These are phyloP conservation scores for Madurella fahalii DNA, from an alignment of 2,329 filamentous ascomycete species.

Conservation along the genomic window DNA sequence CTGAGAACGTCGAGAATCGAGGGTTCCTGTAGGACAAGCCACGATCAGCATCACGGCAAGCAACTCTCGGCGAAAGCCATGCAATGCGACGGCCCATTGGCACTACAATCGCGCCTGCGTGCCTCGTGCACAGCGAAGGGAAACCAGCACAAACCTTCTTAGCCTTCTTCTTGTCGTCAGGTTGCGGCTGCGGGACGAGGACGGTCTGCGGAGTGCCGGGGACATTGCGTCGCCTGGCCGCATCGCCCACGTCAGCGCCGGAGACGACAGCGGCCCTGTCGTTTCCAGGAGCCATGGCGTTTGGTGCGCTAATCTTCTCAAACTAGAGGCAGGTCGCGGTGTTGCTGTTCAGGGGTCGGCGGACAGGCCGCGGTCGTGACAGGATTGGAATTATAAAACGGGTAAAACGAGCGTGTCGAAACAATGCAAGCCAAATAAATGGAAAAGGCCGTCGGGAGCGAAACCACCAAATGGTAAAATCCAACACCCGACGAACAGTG, in stretches of 20 bases:
- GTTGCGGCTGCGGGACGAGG: slow-evolving; percentile 38
- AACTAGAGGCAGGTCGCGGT: neutral
- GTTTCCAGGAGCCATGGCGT: slow-evolving; percentile 44
- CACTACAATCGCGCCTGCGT: neutral
- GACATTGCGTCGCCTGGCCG: slow-evolving; percentile 53
- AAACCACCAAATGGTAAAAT: slow-evolving; percentile 15
- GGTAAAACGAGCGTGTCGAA: slow-evolving; percentile 26
- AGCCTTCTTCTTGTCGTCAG: slow-evolving; percentile 57
- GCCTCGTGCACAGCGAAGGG: neutral
- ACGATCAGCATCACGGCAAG: slow-evolving; percentile 24
- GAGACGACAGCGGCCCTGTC: slow-evolving; percentile 55
- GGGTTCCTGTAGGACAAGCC: slow-evolving; percentile 38
- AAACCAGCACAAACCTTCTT: slow-evolving; percentile 47
- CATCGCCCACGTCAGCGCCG: slow-evolving; percentile 55
- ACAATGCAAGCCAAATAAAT: slow-evolving; percentile 9
- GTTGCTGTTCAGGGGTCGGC: slow-evolving; percentile 10
- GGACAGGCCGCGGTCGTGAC: slow-evolving; percentile 12
- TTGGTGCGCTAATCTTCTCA: neutral
- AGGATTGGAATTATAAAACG: slow-evolving; percentile 22
- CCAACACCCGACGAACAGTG: slow-evolving; percentile 18
- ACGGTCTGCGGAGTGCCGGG: slow-evolving; percentile 39
- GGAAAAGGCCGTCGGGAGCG: slow-evolving; percentile 15
- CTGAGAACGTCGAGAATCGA: slow-evolving; percentile 59
- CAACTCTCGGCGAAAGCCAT: neutral
- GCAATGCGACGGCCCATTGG: neutral